phyloP scores from a whole-genome alignment of 768 basidiomycete genomes.

The Sporobolomyces pararoseus region DNA sequence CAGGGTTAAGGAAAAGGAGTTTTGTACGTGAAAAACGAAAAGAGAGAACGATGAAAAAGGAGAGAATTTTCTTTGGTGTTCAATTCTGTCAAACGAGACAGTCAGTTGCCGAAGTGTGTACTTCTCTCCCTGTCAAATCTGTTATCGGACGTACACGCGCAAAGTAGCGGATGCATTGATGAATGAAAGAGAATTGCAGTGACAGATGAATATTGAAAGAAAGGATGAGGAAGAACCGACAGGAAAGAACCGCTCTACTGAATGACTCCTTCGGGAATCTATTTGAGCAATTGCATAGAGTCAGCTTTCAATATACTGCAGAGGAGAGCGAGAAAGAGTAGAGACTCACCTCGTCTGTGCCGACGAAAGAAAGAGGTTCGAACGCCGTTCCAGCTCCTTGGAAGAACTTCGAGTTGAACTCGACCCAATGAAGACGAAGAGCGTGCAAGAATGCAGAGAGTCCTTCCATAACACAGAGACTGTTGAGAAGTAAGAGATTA shows the following conservation, averaged over 20 bases:
- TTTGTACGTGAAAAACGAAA: too few relatives aligned
- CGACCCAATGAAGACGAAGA: constrained; percentile 91
- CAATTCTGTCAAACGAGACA: too few relatives aligned
- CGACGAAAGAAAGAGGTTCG: constrained; percentile 81
- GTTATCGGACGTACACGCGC: too few relatives aligned
- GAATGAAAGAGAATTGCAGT: too few relatives aligned
- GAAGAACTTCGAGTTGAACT: constrained; percentile 71
- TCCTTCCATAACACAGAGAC: constrained; percentile 96
- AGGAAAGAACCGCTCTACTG: not conserved
- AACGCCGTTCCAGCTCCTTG: constrained; percentile 77
- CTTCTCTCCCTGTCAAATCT: too few relatives aligned
- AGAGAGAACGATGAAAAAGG: too few relatives aligned
- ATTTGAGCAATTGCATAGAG: not conserved
- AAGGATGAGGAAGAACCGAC: too few relatives aligned
- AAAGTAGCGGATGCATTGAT: too few relatives aligned
- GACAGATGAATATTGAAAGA: too few relatives aligned
- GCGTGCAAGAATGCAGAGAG: constrained; percentile 95
- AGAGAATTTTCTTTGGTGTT: too few relatives aligned
- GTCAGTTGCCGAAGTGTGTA: too few relatives aligned
- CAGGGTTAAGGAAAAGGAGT: too few relatives aligned
- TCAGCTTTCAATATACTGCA: not conserved
- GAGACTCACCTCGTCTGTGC: constrained; percentile 49
- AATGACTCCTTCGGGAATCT: constrained; percentile 30
- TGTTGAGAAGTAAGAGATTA: constrained; percentile 39
- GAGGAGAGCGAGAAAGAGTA: not conserved